Conservation (phyloP, 139 green algal species). For the Chlorella sp. region DNA sequence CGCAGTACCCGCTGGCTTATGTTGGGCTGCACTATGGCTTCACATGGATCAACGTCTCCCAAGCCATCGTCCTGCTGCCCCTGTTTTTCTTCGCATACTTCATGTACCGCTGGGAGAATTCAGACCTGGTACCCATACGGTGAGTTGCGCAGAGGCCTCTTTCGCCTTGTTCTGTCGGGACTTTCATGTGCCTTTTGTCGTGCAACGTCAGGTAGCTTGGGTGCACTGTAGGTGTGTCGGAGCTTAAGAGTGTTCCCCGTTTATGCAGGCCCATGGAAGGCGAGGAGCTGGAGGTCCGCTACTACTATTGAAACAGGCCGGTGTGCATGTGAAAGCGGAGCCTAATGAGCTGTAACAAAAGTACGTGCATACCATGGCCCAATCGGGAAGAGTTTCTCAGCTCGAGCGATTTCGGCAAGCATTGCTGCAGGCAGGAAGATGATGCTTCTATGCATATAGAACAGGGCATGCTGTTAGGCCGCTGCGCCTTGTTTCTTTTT, state of each 20-base stretch:
- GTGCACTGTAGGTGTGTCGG: neutral
- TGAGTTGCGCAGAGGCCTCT: neutral
- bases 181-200: neutral
- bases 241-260: no score
- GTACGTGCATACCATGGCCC: no score
- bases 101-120: constrained; percentile 53
- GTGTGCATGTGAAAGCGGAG: no score
- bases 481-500: no score
- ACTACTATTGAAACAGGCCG: neutral
- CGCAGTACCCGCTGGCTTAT: constrained; percentile 56
- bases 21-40: constrained; percentile 59
- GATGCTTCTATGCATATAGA: no score
- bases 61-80: constrained; percentile 42
- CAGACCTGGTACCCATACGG: constrained; percentile 67
- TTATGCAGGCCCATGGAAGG: constrained; percentile 47
- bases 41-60: constrained; percentile 60
- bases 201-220: neutral
- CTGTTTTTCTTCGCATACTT: constrained; percentile 39
- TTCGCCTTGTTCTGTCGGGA: no score
- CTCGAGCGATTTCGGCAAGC: no score
- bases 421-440: no score
- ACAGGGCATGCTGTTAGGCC: no score
- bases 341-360: no score
- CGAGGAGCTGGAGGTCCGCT: constrained; percentile 29
- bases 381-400: no score